Evolutionary conservation across 129 eudicot species (phyloP).

Genomic region (Pulicaria dysenterica): DNA sequence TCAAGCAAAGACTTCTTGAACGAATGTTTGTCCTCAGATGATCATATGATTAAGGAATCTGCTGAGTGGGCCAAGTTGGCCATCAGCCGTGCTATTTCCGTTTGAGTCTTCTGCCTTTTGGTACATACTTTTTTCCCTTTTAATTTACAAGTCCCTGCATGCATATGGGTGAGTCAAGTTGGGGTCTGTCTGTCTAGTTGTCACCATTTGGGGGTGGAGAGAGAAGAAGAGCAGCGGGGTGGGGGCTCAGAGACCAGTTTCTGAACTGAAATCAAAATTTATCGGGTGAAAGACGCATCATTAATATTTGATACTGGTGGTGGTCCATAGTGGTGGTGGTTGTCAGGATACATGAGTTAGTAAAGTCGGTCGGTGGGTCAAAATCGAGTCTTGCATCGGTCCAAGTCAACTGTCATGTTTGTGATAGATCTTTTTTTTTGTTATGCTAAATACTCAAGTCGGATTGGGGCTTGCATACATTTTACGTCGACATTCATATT

Average conservation of each 20-base stretch:
- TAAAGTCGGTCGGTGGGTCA: conserved; percentile 13
- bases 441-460: conserved; percentile 36
- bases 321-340: conserved; percentile 31
- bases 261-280: neutral
- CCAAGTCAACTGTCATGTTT: conserved; percentile 24
- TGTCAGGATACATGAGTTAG: conserved; percentile 15
- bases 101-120: conserved; percentile 53
- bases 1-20: conserved; percentile 83
- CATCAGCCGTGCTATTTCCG: conserved; percentile 76
- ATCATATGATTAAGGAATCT: conserved; percentile 82
- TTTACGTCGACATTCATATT: conserved; percentile 36
- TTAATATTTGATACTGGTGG: no score
- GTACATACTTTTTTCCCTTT: conserved; percentile 49
- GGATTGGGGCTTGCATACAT: conserved; percentile 36
- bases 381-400: conserved; percentile 59
- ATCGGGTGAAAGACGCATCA: conserved; percentile 16
- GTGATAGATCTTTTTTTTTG: conserved; percentile 29
- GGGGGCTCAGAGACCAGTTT: neutral
- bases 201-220: neutral
- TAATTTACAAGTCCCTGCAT: conserved; percentile 63
- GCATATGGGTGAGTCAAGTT: conserved; percentile 82
- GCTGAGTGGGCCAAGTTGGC: conserved; percentile 98
- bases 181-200: conserved; percentile 44
- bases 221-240: no score
- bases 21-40: conserved; percentile 91